Evolutionary conservation across 176 grass and related monocot species (phyloP), one percentile per base, ranked within the genome.

Genomic region (Carex scoparia): DNA sequence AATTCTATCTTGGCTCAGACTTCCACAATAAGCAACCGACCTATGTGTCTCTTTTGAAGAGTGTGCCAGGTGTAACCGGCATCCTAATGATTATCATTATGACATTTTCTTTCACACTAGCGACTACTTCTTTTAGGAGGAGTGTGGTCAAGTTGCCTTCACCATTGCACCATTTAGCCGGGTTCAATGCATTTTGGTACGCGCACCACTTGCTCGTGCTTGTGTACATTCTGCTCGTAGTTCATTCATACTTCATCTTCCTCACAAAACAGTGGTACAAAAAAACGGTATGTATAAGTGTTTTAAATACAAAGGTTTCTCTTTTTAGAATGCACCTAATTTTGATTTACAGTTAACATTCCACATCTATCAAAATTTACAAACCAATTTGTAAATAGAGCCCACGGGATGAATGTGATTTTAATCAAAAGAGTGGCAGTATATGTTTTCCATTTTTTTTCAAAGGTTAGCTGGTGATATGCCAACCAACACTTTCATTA

Each of bases 141-240:
- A 99, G 86, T 69, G 91, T 99, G 33, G 93, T 94, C 19, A 99
- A 96, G 90, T 82, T 99, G 84, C 93, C 93, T 3, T 95, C 93
- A 11, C 93, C 91, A 13, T 85, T 99, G 65, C 97, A 99, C 65
- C 91, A 99, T 86, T 90, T 99, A 30, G 97, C 97, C 49, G 97
- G 97, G 40, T 99, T 99, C 88, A 99, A 94, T 75, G 93, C 97
- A 84, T 99, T 99, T 88, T 99, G 97, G 97, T 99, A 99, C 46
- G 93, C 97, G 1, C 97, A 96, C 69, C 97, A 99, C 85, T 94
- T 99, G 67, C 88, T 99, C 40, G 86, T 91, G 79, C 86, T 99
- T 40, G 93, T 60, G 0, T 99, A 96, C 79, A 68, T 92, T 74
- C 93, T 99, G 81, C 91, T 99, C 18, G 90, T 94, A 38, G 68